A percentile compares a stretch with the other conserved stretches of the same genome.
These are phyloP conservation scores for Penicillium sumatraense DNA, from an alignment of 2,329 filamentous ascomycete species.

Conservation along the genomic window DNA sequence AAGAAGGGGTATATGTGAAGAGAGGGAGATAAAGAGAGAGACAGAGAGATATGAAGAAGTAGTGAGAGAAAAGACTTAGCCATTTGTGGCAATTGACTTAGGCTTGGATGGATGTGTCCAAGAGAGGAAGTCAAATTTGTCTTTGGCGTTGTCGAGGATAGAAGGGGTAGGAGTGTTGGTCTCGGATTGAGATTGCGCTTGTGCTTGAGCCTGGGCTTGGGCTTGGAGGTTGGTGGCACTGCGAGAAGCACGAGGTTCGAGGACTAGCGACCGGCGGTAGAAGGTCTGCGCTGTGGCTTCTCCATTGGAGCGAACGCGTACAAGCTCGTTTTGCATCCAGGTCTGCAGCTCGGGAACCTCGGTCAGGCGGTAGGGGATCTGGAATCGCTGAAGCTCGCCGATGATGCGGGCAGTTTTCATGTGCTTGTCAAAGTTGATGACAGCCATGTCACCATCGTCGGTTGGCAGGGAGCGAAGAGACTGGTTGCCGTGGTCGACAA, in stretches of 20 bases:
- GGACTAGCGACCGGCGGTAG: constrained; percentile 81
- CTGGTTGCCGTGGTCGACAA: constrained; percentile 92
- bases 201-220: constrained; percentile 13
- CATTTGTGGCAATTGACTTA: constrained; percentile 43
- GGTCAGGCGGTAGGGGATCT: constrained; percentile 84
- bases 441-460: constrained; percentile 69
- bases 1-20: not conserved
- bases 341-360: constrained; percentile 88
- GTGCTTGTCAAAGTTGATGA: constrained; percentile 99
- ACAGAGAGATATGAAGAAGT: not conserved
- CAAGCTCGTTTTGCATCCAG: constrained; percentile 84
- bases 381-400: constrained; percentile 92
- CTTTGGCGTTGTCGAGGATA: constrained; percentile 47
- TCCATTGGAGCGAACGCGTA: constrained; percentile 70
- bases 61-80: constrained; percentile 24
- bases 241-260: constrained; percentile 66
- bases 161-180: constrained; percentile 33
- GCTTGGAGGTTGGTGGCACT: constrained; percentile 25
- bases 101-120: constrained; percentile 54
- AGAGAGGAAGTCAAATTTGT: constrained; percentile 58
- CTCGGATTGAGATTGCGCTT: constrained; percentile 23
- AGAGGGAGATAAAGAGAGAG: not conserved
- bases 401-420: constrained; percentile 94
- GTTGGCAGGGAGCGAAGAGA: constrained; percentile 75
- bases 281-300: constrained; percentile 67